Percentiles rank a stretch among this genome's conserved stretches.
These are phyloP conservation scores for Eremomyces bilateralis DNA, from an alignment of 495 filamentous ascomycete genomes.

Conservation along the genomic window DNA sequence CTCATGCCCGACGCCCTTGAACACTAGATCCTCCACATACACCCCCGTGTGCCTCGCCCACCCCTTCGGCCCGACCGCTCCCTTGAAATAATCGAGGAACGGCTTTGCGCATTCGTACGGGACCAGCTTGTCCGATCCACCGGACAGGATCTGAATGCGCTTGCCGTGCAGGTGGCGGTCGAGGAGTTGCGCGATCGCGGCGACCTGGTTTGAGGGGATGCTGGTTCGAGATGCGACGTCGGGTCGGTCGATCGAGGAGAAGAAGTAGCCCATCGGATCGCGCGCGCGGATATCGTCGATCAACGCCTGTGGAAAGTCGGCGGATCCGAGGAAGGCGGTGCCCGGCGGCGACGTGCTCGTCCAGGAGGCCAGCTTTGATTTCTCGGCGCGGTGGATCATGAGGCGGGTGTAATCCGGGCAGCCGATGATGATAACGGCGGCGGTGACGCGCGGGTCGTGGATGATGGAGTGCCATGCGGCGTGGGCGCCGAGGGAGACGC, in stretches of 20 bases:
- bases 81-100: constrained; percentile 52
- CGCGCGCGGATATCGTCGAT: constrained; percentile 34
- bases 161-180: constrained; percentile 41
- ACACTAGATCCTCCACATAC: constrained; percentile 51
- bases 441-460: constrained; percentile 51
- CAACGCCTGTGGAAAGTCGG: constrained; percentile 48
- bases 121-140: constrained; percentile 63
- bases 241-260: constrained; percentile 1
- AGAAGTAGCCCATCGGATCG: constrained; percentile 39
- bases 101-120: constrained; percentile 47
- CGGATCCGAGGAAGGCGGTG: constrained; percentile 45
- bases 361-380: constrained; percentile 47
- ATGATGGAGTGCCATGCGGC: constrained; percentile 66
- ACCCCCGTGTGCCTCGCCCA: constrained; percentile 15
- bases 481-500: constrained; percentile 75
- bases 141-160: constrained; percentile 54
- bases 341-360: constrained; percentile 30
- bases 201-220: constrained; percentile 1
- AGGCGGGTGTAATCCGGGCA: constrained; percentile 72
- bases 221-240: background rate
- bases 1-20: constrained; percentile 47
- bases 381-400: constrained; percentile 52
- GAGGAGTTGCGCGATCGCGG: constrained; percentile 17
- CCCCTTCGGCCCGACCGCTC: constrained; percentile 27
- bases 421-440: constrained; percentile 62